A percentile compares a stretch with the other conserved stretches of the same genome.
These are phyloP conservation scores for Austroboletus olivaceoglutinosus DNA, from an alignment of 1,284 basidiomycete genomes.

Conservation along the genomic window DNA sequence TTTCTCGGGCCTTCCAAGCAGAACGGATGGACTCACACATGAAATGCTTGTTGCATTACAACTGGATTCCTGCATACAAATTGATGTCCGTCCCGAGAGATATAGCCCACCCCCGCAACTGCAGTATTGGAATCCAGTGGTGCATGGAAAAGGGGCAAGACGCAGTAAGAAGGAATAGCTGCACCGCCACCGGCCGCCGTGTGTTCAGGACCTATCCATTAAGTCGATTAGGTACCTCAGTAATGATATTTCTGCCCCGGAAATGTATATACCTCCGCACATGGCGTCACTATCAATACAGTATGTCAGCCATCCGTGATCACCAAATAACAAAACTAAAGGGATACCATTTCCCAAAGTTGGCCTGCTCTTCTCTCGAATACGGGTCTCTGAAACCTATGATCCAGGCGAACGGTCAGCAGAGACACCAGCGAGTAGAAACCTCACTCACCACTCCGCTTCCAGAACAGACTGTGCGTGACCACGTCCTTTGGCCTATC, in stretches of 20 bases:
- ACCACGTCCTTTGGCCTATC: conserved; percentile 51
- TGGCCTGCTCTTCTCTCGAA: conserved; percentile 49
- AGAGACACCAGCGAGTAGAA: background rate
- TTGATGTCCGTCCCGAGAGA: conserved; percentile 48
- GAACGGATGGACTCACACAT: conserved; percentile 17
- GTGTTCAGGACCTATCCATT: conserved; percentile 44
- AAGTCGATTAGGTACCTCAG: background rate
- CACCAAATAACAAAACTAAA: background rate
- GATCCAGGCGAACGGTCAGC: background rate
- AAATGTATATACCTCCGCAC: conserved; percentile 35
- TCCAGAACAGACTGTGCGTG: conserved; percentile 57
- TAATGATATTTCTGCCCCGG: background rate
- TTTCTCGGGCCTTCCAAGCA: no score
- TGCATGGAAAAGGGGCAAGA: conserved; percentile 52
- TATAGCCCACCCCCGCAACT: conserved; percentile 41
- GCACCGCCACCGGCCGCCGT: conserved; percentile 36
- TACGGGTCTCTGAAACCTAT: conserved; percentile 51
- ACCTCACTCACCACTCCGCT: conserved; percentile 43
- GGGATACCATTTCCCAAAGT: conserved; percentile 53
- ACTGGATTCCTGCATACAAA: conserved; percentile 57
- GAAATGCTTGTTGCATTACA: conserved; percentile 39
- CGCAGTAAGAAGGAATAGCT: conserved; percentile 55
- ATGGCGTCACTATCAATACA: conserved; percentile 45
- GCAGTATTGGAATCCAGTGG: conserved; percentile 33
- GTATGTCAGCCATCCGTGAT: background rate